Base-by-base conservation (phyloP, 371 early-diverging fungal species). In the Mortierella sp. region DNA sequence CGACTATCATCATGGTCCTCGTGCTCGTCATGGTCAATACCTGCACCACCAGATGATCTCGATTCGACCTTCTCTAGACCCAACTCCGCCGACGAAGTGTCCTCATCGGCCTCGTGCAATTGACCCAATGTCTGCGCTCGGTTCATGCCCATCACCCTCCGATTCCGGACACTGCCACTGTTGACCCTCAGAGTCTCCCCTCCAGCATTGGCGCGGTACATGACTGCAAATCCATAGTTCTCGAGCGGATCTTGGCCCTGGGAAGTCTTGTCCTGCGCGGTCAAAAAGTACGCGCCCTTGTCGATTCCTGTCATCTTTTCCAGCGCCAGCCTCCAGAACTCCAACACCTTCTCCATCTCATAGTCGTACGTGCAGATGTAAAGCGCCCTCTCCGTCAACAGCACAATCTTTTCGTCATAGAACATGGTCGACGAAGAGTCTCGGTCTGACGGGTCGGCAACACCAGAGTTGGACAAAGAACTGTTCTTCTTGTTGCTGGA, bases 301-400 rank as follows among this genome's bases (percentile, higher is more conserved):
- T 92, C 93, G 53, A 95, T 87, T 0, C 85, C 82, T 0, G 74
- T 71, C 61, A 95, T 87, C 41, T 87, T 89, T 19, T 90, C 87
- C 4, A 95, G 80, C 10, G 80, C 90, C 39, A 95, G 85, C 50
- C 93, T 75, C 67, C 89, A 87, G 68, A 93, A 93, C 79, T 93
- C 91, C 1, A 93, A 84, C 1, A 94, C 93, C 76, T 94, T 94
- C 73, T 93, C 94, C 69, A 92, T 79, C 58, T 88, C 89, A 70
- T 93, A 93, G 79, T 94, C 91, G 71, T 92, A 94, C 37, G 92
- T 90, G 80, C 95, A 95, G 37, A 95, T 82, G 75, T 94, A 94
- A 0, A 95, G 71, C 0, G 95, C 94, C 26, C 88, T 87, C 34
- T 89, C 87, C 0, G 95, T 93, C 58, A 95, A 74, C 0, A 93